Evolutionary conservation across 2,329 filamentous ascomycete genomes (phyloP).

Genomic region (Mycocentrospora acerina): DNA sequence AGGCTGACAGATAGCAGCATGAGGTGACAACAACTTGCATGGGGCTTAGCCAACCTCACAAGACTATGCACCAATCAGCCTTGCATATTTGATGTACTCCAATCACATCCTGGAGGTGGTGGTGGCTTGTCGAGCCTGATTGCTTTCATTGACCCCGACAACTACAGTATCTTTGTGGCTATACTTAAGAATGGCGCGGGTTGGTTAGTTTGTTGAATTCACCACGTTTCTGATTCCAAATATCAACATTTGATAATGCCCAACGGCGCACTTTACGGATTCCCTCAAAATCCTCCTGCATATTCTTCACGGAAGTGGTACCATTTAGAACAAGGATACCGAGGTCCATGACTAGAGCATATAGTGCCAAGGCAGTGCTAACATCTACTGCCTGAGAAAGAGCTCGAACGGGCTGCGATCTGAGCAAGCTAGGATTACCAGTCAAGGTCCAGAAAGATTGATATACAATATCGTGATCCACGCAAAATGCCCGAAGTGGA

Average conservation of each 20-base stretch:
- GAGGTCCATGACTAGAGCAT: conserved; percentile 58
- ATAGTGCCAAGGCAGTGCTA: conserved; percentile 53
- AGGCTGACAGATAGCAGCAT: too few species aligned
- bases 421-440: conserved; percentile 56
- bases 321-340: conserved; percentile 58
- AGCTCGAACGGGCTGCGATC: conserved; percentile 49
- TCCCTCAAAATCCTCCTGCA: conserved; percentile 55
- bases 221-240: conserved; percentile 49
- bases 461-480: conserved; percentile 55
- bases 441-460: conserved; percentile 65
- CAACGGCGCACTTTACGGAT: conserved; percentile 46
- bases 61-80: too few species aligned
- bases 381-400: conserved; percentile 52
- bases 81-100: too few species aligned
- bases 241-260: conserved; percentile 47
- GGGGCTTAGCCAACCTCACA: too few species aligned
- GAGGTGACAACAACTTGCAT: too few species aligned
- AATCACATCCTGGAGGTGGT: too few species aligned
- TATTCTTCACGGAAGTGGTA: conserved; percentile 54
- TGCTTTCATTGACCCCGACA: too few species aligned
- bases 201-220: conserved; percentile 17
- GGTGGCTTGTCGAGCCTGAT: too few species aligned
- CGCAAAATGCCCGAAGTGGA: conserved; percentile 59
- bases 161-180: too few species aligned
- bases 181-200: too few species aligned